Evolutionary conservation across 1,139 yeast species (phyloP), one percentile per base, ranked within the genome.

Genomic region (Geotrichum citri-aurantii): DNA sequence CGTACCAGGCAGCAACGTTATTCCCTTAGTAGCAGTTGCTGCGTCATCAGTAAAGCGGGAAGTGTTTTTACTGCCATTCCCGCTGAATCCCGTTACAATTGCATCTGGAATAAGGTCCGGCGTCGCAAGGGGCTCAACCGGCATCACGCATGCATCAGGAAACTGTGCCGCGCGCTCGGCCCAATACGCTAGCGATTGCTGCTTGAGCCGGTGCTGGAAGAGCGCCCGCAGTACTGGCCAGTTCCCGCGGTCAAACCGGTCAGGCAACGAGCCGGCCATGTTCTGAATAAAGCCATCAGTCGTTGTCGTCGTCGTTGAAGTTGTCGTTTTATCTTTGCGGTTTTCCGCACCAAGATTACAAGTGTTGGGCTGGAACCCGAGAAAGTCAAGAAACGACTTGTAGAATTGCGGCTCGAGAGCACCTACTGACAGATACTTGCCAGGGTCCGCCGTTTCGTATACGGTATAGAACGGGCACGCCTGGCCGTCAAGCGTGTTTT

Each of bases 331-430:
- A 31, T 2, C 14, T 4, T 31, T 31, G 5, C n/a, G 37, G 37
- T 27, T 33, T 21, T 53, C 56, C 3, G 21, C 3, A 14, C 29
- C 21, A 27, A 7, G 4, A 26, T 26, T 7, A 26, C 7, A 4
- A 26, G 29, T 7, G 29, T 26, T 26, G 29, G 29, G 29, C 19
- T 57, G 56, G 29, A 59, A 24, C 23, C 56, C 54, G 29, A 55
- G 40, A 58, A 64, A 29, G 46, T 62, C 51, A 7, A 61, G 50
- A 19, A 63, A 58, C 29, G 55, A 53, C 1, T 42, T 48, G 55
- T 62, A 65, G 37, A 65, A 65, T 54, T 65, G 65, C 21, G 65
- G 66, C 42, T 65, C 67, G 5, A 65, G 58, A 3, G 65, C 61
- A 1, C 66, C 67, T 14, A 65, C 63, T 23, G 65, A 62, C 51